phyloP scores from a whole-genome alignment of 169 alveolate genomes.

The Ichthyophthirius multifiliis region DNA sequence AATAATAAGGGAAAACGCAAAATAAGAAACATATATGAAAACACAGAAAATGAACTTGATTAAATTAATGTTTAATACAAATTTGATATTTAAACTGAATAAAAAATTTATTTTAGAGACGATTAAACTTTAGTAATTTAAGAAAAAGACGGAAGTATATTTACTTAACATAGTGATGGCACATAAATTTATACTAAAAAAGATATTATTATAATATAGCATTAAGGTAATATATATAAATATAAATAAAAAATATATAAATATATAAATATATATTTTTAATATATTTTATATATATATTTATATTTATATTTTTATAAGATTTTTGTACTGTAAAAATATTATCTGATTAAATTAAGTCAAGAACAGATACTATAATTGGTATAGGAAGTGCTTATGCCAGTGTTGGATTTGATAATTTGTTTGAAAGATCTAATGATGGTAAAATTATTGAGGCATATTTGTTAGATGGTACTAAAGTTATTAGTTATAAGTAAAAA shows the following conservation, averaged over 20 bases:
- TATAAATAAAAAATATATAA: neutral
- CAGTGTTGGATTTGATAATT: constrained; percentile 74
- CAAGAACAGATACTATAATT: constrained; percentile 78
- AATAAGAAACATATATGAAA: constrained; percentile 45
- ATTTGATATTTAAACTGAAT: constrained; percentile 72
- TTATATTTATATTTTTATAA: too few species aligned
- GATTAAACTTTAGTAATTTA: constrained; percentile 64
- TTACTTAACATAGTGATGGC: constrained; percentile 67
- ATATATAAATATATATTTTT: too few species aligned
- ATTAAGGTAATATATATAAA: too few species aligned
- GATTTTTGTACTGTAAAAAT: constrained; percentile 69
- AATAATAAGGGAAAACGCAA: constrained; percentile 70
- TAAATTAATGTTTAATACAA: constrained; percentile 62
- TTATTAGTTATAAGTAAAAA: constrained; percentile 55
- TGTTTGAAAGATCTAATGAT: constrained; percentile 80
- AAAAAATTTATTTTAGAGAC: constrained; percentile 59
- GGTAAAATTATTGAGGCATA: constrained; percentile 71
- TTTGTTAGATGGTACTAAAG: constrained; percentile 66
- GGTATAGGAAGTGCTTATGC: constrained; percentile 84
- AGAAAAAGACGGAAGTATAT: constrained; percentile 59
- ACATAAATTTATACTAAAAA: constrained; percentile 58
- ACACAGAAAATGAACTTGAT: constrained; percentile 44
- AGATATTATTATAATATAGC: constrained; percentile 60
- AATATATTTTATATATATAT: too few species aligned
- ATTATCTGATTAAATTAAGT: constrained; percentile 69